Conservation (phyloP, 495 filamentous ascomycete species). For the Cairneyella variabilis region DNA sequence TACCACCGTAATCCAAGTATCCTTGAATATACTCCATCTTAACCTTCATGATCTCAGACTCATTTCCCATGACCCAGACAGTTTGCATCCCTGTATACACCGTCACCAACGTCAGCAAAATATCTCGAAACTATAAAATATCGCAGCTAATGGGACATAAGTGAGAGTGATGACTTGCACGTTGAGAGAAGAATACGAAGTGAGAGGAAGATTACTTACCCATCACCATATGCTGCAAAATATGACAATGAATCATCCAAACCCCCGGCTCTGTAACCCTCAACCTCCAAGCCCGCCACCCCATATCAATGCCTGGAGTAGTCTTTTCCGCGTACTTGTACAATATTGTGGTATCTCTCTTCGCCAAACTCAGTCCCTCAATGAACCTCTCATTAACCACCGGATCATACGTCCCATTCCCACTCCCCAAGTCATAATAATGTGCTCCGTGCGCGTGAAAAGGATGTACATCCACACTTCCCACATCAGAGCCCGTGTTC, state of each 20-base stretch:
- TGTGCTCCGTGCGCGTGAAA: slow-evolving; percentile 57
- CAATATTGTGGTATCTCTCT: slow-evolving; percentile 42
- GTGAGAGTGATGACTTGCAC: background rate
- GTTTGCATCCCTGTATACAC: slow-evolving; percentile 39
- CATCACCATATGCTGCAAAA: slow-evolving; percentile 50
- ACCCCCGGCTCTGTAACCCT: slow-evolving; percentile 47
- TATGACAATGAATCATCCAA: slow-evolving; percentile 63
- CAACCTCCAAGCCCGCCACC: slow-evolving; percentile 57
- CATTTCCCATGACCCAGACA: slow-evolving; percentile 46
- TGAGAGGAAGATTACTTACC: slow-evolving; percentile 25
- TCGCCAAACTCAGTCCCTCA: background rate
- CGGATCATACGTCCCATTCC: slow-evolving; percentile 49
- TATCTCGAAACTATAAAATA: background rate
- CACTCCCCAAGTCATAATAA: slow-evolving; percentile 53
- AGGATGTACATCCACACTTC: slow-evolving; percentile 51
- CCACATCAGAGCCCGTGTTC: slow-evolving; percentile 39
- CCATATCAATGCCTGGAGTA: slow-evolving; percentile 33
- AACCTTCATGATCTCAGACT: slow-evolving; percentile 32
- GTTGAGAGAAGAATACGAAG: too few relatives aligned
- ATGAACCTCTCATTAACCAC: slow-evolving; percentile 39
- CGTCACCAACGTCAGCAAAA: background rate
- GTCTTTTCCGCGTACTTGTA: slow-evolving; percentile 40
- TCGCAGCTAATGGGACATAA: background rate
- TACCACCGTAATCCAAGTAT: slow-evolving; percentile 36
- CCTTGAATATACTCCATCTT: slow-evolving; percentile 1